These are phyloP conservation scores for Phytopythium chamaehyphon DNA, from an alignment of 352 stramenopile species.

Conservation along the genomic window DNA sequence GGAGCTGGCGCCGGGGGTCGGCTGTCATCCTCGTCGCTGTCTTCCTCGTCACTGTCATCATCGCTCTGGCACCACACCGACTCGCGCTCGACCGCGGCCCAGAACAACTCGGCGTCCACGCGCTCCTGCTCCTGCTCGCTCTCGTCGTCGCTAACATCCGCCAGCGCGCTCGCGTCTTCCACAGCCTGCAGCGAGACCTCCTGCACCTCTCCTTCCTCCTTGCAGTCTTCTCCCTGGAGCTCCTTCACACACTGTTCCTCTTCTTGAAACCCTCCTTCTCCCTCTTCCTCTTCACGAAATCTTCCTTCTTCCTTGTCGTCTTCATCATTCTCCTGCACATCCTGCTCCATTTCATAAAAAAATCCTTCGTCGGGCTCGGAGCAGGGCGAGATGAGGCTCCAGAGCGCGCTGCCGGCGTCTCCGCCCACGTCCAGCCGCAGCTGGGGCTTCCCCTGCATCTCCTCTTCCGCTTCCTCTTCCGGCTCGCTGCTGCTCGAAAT, in stretches of 20 bases:
- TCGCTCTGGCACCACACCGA: slow-evolving; percentile 7
- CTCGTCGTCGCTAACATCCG: slow-evolving; percentile 4
- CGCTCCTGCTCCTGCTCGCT: slow-evolving; percentile 9
- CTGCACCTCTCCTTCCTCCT: slow-evolving; percentile 7
- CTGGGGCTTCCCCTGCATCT: too few relatives aligned
- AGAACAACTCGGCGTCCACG: slow-evolving; percentile 16
- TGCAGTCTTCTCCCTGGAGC: background rate
- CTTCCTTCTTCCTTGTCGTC: slow-evolving; percentile 5
- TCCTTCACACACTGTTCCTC: slow-evolving; percentile 10
- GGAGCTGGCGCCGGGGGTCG: too few relatives aligned
- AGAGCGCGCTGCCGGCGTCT: slow-evolving; percentile 15
- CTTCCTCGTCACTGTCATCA: slow-evolving; percentile 14
- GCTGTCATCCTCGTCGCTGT: slow-evolving; percentile 4
- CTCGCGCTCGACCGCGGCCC: slow-evolving; percentile 11
- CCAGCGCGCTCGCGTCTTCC: slow-evolving; percentile 12
- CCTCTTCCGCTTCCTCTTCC: too few relatives aligned
- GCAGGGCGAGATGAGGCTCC: slow-evolving; percentile 53
- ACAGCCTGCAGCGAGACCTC: background rate
- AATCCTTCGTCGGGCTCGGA: slow-evolving; percentile 19
- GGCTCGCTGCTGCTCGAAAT: too few relatives aligned
- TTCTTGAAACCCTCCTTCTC: too few relatives aligned
- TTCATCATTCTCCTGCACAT: slow-evolving; percentile 2
- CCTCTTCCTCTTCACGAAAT: too few relatives aligned
- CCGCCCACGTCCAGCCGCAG: background rate
- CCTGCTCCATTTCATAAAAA: slow-evolving; percentile 15